These are phyloP conservation scores for Nakazawaea populi DNA, from an alignment of 805 yeast species.

Conservation along the genomic window DNA sequence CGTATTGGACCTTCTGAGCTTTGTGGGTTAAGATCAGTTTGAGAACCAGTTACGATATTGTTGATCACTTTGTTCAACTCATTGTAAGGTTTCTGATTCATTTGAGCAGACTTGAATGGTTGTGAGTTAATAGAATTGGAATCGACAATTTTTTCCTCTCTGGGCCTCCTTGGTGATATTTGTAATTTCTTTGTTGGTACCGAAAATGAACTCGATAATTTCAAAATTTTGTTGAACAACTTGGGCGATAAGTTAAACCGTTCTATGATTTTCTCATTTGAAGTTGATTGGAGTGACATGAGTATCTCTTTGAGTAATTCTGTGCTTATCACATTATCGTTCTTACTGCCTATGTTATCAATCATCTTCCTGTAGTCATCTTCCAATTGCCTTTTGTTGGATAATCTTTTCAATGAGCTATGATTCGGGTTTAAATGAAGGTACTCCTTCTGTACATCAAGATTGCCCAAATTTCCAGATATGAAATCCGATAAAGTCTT, in stretches of 20 bases:
- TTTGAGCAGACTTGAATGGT: background rate
- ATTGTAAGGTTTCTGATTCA: background rate
- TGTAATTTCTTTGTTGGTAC: background rate
- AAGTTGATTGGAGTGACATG: background rate
- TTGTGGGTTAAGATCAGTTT: constrained; percentile 4
- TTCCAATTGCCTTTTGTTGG: constrained; percentile 1
- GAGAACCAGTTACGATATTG: constrained; percentile 6
- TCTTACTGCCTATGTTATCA: background rate
- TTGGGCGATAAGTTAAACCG: background rate
- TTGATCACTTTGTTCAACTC: constrained; percentile 5
- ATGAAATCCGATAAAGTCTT: constrained; percentile 7
- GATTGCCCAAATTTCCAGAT: background rate
- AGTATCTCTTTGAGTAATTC: background rate
- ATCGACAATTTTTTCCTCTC: background rate
- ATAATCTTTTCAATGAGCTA: constrained; percentile 4
- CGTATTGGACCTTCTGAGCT: background rate
- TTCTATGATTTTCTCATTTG: background rate
- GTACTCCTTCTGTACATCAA: background rate
- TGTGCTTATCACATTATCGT: background rate
- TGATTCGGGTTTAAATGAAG: constrained; percentile 5
- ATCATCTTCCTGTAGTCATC: constrained; percentile 7
- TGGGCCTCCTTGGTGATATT: background rate
- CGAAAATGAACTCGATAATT: background rate
- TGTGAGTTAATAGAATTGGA: background rate
- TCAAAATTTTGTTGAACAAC: background rate